phyloP scores from a whole-genome alignment of 1,284 basidiomycete species.

The Ustilago hordei region DNA sequence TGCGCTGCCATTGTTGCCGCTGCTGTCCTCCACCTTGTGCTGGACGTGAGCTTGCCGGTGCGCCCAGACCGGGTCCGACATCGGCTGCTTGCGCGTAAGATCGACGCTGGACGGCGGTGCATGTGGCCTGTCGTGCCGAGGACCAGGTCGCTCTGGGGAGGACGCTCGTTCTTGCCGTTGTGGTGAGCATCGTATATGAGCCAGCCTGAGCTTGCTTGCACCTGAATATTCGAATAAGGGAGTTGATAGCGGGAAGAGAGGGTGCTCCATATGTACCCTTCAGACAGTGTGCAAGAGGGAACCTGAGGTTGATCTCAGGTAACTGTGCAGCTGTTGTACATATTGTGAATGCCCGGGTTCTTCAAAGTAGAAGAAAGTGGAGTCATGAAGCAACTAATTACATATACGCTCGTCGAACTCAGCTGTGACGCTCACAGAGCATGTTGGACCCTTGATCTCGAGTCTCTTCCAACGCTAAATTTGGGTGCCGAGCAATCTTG shows the following conservation, averaged over 20 bases:
- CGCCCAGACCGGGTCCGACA: constrained; percentile 5
- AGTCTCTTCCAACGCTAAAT: neutral
- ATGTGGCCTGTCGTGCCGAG: neutral
- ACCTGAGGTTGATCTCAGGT: neutral
- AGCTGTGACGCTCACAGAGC: constrained; percentile 17
- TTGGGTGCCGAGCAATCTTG: constrained; percentile 15
- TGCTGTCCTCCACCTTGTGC: constrained; percentile 10
- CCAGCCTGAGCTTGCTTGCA: neutral
- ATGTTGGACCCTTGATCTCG: constrained; percentile 20
- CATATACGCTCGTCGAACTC: constrained; percentile 30
- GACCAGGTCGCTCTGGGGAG: constrained; percentile 10
- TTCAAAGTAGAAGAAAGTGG: constrained; percentile 31
- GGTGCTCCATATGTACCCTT: neutral
- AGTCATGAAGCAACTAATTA: constrained; percentile 1
- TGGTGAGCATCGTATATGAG: constrained; percentile 35
- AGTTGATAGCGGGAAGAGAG: neutral
- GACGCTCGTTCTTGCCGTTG: constrained; percentile 21
- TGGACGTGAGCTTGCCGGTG: neutral
- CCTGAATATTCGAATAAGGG: neutral
- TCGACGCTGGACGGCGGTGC: constrained; percentile 19
- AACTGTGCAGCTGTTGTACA: neutral
- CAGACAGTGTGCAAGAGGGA: neutral
- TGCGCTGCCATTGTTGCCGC: constrained; percentile 51
- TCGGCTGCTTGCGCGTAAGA: constrained; percentile 32
- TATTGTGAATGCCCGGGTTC: neutral